Evolutionary conservation across 257 asterid species (phyloP), one percentile per base, ranked within the genome.

Genomic region (Petunia secreta): DNA sequence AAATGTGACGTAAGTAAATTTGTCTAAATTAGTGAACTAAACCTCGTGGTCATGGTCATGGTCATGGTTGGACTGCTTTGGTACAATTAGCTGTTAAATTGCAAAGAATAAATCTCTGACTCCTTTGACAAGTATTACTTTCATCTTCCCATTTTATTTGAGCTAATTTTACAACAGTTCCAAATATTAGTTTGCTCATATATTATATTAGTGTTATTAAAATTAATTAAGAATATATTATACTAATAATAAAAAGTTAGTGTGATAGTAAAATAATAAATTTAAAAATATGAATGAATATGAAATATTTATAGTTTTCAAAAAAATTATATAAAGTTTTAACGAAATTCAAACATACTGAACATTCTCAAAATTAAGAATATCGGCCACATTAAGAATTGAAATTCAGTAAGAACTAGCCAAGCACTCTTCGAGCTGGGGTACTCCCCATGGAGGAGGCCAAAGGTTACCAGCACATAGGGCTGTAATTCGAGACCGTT

Each of bases 21-120:
- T 10, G 74, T 84, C 75, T 67, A 68, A 68, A 68, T 50, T 54
- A 41, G 57, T 66, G 83, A 54, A 39, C 16, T 15, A 44, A 8
- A 53, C 10, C 62, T 78, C 71, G 48, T 38, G 55, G 44, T 54
- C 77, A 4, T 46, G 77, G 44, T 54, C 77, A 4, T 46, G 77
- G 77, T 69, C 59, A 44, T 69, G 59, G 59, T 63, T 71, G 64
- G 83, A 78, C 82, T 48, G 6, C 40, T n/a, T 44, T 55, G 25
- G 60, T 77, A 36, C 37, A 14, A 15, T 9, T 10, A 69, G 40
- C 39, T 16, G 41, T 44, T 44, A 15, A 41, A 37, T 69, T 34
- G 4, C 43, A 69, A 2, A 25, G 59, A 62, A 3, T 34, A 43
- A 59, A 16, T 39, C 25, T 46, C 41, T 10, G 63, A 81, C 25